A percentile compares a stretch with the other conserved stretches of the same genome.
Evolutionary conservation across 2,329 filamentous ascomycete species (phyloP).

Genomic region (Setomelanomma holmii): DNA sequence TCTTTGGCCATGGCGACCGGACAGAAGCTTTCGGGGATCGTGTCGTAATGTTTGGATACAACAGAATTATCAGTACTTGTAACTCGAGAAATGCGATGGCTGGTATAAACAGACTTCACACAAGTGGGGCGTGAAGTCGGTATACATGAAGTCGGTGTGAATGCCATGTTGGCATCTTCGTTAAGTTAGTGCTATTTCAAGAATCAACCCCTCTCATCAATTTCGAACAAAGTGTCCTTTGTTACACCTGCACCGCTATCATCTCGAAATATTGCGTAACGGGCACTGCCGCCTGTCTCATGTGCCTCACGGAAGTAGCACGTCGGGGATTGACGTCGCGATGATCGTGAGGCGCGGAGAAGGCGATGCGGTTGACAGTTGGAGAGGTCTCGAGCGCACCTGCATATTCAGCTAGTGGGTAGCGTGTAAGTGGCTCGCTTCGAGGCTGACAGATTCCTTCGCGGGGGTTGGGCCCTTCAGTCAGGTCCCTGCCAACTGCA

Average conservation of each 20-base stretch:
- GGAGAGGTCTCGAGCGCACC: neutral
- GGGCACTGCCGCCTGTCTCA: neutral
- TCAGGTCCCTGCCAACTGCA: neutral
- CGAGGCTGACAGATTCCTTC: neutral
- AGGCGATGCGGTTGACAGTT: neutral
- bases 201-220: constrained; percentile 1
- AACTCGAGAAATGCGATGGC: constrained; percentile 1
- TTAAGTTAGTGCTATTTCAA: constrained; percentile 5
- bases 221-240: constrained; percentile 8
- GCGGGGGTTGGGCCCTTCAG: neutral
- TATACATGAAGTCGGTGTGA: constrained; percentile 13
- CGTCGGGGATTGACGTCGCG: neutral
- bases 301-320: neutral
- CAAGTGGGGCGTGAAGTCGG: constrained; percentile 5
- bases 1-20: constrained; percentile 35
- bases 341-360: neutral
- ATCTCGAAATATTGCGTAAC: neutral
- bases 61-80: neutral
- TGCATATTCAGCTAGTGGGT: neutral
- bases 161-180: constrained; percentile 21
- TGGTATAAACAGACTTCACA: constrained; percentile 1
- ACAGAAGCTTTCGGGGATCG: neutral
- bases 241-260: neutral
- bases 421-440: neutral
- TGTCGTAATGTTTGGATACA: neutral